These are phyloP conservation scores for Arthrobotrys sphaeroides DNA, from an alignment of 2,329 filamentous ascomycete species.

Conservation along the genomic window DNA sequence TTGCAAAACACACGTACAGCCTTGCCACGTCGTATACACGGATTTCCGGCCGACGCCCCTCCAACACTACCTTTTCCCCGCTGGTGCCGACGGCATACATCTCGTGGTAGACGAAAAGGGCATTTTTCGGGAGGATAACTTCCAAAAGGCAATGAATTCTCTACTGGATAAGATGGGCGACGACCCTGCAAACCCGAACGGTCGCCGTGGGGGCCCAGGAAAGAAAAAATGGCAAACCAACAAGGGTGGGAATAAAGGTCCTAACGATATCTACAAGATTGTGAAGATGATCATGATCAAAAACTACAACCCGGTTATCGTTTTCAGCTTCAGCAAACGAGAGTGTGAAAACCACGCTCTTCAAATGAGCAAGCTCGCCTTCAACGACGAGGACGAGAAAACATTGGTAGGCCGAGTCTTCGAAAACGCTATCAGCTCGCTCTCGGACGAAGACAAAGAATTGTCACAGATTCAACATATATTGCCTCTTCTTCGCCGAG, in stretches of 20 bases:
- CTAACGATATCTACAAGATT: conserved; percentile 93
- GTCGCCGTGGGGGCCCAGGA: conserved; percentile 78
- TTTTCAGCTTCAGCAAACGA: conserved; percentile 99
- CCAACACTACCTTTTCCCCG: conserved; percentile 97
- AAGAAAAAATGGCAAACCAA: conserved; percentile 92
- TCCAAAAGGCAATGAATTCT: conserved; percentile 91
- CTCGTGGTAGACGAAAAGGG: conserved; percentile 97
- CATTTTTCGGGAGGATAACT: conserved; percentile 94
- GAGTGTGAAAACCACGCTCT: conserved; percentile 93
- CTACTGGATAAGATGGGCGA: conserved; percentile 88
- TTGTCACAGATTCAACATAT: conserved; percentile 92
- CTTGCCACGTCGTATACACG: conserved; percentile 98
- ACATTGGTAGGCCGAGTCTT: conserved; percentile 95
- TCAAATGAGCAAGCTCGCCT: conserved; percentile 83
- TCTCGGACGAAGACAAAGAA: conserved; percentile 89
- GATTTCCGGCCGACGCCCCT: conserved; percentile 96
- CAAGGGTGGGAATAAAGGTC: conserved; percentile 76
- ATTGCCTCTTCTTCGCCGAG: conserved; percentile 84
- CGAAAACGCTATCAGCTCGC: conserved; percentile 86
- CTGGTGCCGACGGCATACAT: conserved; percentile 90
- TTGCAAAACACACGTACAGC: conserved; percentile 95
- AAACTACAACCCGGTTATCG: conserved; percentile 96
- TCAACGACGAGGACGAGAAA: conserved; percentile 97
- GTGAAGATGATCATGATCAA: conserved; percentile 99
- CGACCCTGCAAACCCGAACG: conserved; percentile 79